phyloP scores from a whole-genome alignment of 306 rosid genomes.

The Calophaca sinica region DNA sequence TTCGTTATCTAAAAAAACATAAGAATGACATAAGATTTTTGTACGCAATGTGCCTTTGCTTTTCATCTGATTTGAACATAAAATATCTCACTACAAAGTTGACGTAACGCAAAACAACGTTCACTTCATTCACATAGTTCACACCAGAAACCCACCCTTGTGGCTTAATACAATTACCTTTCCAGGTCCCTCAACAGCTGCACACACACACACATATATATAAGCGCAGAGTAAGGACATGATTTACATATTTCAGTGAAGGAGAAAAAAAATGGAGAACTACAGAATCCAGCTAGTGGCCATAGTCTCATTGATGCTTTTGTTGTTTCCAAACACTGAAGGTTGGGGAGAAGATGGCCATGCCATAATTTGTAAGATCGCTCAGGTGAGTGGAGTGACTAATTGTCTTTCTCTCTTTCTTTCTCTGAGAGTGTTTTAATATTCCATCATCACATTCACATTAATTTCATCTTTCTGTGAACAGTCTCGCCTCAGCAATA shows the following conservation, averaged over 20 bases:
- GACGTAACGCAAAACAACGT: constrained; percentile 18
- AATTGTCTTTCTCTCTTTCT: neutral
- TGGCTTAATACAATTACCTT: neutral
- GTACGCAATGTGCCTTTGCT: neutral
- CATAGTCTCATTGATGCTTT: constrained; percentile 49
- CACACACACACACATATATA: neutral
- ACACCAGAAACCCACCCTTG: constrained; percentile 6
- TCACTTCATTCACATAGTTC: constrained; percentile 35
- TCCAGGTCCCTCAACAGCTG: neutral
- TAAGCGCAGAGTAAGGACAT: neutral
- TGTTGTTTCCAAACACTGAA: constrained; percentile 56
- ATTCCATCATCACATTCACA: no score
- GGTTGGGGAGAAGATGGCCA: constrained; percentile 88
- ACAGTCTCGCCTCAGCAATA: constrained; percentile 66
- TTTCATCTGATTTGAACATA: neutral
- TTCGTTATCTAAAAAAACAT: neutral
- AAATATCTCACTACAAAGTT: constrained; percentile 15
- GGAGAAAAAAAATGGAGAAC: constrained; percentile 43
- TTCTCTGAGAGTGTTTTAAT: neutral
- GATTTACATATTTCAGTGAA: neutral
- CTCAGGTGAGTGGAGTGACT: constrained; percentile 61
- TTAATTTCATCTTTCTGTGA: constrained; percentile 1
- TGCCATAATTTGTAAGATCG: constrained; percentile 64
- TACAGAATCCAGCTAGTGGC: constrained; percentile 36
- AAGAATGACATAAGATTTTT: neutral